phyloP scores from a whole-genome alignment of 345 rosid species.

The Populus simonii region DNA sequence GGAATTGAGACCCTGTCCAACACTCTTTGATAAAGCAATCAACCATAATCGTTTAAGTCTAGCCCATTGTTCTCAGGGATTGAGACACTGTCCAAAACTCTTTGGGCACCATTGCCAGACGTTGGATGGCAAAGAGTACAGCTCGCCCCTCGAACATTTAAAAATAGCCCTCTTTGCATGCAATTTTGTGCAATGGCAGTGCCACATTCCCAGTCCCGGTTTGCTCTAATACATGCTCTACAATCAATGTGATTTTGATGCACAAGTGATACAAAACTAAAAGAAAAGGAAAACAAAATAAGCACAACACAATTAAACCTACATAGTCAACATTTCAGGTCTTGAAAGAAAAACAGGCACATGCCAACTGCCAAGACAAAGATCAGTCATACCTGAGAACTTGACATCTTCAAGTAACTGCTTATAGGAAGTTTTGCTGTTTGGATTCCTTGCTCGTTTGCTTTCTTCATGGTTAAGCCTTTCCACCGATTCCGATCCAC shows the following conservation, averaged over 20 bases:
- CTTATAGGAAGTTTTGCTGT: slow-evolving; percentile 86
- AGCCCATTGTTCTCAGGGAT: not conserved
- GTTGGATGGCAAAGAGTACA: not conserved
- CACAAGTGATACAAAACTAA: not conserved
- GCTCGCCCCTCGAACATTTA: not conserved
- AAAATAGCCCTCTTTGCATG: not conserved
- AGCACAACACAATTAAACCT: not conserved
- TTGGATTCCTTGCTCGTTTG: slow-evolving; percentile 80
- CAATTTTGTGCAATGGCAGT: not conserved
- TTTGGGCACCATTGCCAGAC: not conserved
- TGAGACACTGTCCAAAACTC: not conserved
- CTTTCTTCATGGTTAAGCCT: slow-evolving; percentile 88
- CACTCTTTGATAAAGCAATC: not conserved
- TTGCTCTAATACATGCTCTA: not conserved
- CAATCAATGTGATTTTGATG: not conserved
- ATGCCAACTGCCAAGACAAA: not conserved
- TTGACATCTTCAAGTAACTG: slow-evolving; percentile 85
- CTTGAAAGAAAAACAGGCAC: not conserved
- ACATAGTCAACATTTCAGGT: not conserved
- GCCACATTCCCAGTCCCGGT: not conserved
- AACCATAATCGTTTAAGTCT: too few relatives aligned
- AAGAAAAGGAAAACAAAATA: not conserved
- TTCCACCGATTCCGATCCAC: slow-evolving; percentile 95
- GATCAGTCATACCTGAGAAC: slow-evolving; percentile 68
- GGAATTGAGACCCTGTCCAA: not conserved